Percentiles rank a stretch among this genome's conserved stretches.
phyloP scores from a whole-genome alignment of 2,329 filamentous ascomycete genomes.

The Pseudopithomyces chartarum region DNA sequence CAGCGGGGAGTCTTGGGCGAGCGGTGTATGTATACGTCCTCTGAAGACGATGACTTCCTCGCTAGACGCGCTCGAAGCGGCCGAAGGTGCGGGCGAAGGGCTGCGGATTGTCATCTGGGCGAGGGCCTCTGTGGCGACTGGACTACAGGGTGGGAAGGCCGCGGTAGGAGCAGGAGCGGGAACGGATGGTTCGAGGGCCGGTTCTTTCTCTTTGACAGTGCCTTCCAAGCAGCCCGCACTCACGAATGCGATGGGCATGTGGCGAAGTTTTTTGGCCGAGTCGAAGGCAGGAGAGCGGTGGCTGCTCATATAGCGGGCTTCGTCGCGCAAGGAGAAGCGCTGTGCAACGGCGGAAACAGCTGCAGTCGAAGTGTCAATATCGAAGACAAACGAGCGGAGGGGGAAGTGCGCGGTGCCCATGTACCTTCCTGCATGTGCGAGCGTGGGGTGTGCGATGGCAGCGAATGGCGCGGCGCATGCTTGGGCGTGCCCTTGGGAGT shows the following conservation, averaged over 20 bases:
- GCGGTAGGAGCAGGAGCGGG: background rate
- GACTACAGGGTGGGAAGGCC: background rate
- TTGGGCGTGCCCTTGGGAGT: constrained; percentile 24
- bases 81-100: constrained; percentile 39
- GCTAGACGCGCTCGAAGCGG: constrained; percentile 55
- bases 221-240: constrained; percentile 57
- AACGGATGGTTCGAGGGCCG: constrained; percentile 11
- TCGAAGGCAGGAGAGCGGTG: constrained; percentile 54
- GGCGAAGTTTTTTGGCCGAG: constrained; percentile 57
- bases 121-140: constrained; percentile 30
- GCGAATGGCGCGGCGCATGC: constrained; percentile 19
- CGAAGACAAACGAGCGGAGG: constrained; percentile 11
- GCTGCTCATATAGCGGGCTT: constrained; percentile 62
- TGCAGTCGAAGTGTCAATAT: constrained; percentile 25
- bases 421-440: constrained; percentile 23
- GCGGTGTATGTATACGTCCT: constrained; percentile 28
- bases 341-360: constrained; percentile 11
- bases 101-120: constrained; percentile 42
- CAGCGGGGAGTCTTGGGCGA: background rate
- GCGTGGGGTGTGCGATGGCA: constrained; percentile 13
- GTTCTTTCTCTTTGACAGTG: constrained; percentile 39
- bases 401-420: constrained; percentile 17
- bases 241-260: constrained; percentile 64
- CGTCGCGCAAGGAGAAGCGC: constrained; percentile 58
- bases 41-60: constrained; percentile 68